Evolutionary conservation across 371 early-diverging fungal genomes (phyloP).

Genomic region (Funneliformis caledonium): DNA sequence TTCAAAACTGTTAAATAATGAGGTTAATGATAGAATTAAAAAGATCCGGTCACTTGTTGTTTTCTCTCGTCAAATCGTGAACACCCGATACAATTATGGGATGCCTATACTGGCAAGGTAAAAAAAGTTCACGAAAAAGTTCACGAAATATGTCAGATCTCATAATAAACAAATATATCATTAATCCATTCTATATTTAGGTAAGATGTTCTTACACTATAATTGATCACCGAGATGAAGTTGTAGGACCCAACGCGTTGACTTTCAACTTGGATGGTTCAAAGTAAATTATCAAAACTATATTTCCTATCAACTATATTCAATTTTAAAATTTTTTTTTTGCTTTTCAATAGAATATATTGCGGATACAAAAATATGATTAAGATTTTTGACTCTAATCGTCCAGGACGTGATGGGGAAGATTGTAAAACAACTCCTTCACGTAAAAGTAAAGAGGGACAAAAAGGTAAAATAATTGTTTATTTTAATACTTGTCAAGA

Average conservation of each 20-base stretch:
- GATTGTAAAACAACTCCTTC: constrained; percentile 62
- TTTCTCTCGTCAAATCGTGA: constrained; percentile 68
- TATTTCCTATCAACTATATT: background rate
- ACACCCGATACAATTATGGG: constrained; percentile 76
- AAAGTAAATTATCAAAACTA: constrained; percentile 52
- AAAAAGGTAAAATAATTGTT: constrained; percentile 55
- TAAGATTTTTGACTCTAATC: constrained; percentile 66
- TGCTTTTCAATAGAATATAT: constrained; percentile 56
- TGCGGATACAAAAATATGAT: constrained; percentile 73
- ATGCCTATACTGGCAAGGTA: constrained; percentile 65
- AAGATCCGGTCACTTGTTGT: constrained; percentile 68
- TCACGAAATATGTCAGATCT: background rate
- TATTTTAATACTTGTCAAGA: background rate
- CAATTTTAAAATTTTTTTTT: background rate
- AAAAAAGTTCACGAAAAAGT: background rate
- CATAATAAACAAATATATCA: background rate
- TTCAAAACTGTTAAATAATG: background rate
- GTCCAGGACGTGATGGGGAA: constrained; percentile 56
- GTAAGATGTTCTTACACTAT: constrained; percentile 63
- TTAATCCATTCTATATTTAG: constrained; percentile 41
- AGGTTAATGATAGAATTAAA: background rate
- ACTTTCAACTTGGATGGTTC: constrained; percentile 69
- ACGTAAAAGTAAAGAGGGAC: constrained; percentile 65
- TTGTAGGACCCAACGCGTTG: constrained; percentile 65
- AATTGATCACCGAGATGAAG: constrained; percentile 68